A percentile compares a stretch with the other conserved stretches of the same genome.
These are phyloP conservation scores for Liquidambar formosana DNA, from an alignment of 164 flowering plant species.

Conservation along the genomic window DNA sequence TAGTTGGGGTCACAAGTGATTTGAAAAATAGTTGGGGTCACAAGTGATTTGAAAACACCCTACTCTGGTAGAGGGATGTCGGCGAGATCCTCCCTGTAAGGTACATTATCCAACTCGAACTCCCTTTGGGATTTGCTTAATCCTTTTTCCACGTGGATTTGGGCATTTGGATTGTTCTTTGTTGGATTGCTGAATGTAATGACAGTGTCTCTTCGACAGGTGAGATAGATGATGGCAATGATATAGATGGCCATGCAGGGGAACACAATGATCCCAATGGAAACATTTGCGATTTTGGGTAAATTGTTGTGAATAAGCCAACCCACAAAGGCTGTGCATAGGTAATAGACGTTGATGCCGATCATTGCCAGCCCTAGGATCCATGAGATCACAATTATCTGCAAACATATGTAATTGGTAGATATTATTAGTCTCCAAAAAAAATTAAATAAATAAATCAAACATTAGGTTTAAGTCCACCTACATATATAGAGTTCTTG, in stretches of 20 bases:
- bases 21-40: no score
- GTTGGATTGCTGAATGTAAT: conserved; percentile 57
- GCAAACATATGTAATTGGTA: no score
- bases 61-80: conserved; percentile 61
- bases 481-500: conserved; percentile 74
- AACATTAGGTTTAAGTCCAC: no score
- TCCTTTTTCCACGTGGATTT: conserved; percentile 52
- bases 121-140: neutral
- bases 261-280: conserved; percentile 75
- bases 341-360: conserved; percentile 81
- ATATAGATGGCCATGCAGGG: conserved; percentile 76
- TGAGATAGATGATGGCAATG: conserved; percentile 58
- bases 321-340: conserved; percentile 60
- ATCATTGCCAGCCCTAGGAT: conserved; percentile 61
- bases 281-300: conserved; percentile 63
- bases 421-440: no score
- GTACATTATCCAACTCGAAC: conserved; percentile 22
- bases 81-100: conserved; percentile 70
- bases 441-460: no score
- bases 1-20: no score
- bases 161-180: conserved; percentile 27
- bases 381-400: conserved; percentile 80
- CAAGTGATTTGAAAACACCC: no score
- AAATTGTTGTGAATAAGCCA: conserved; percentile 74
- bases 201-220: conserved; percentile 63